Base-by-base conservation (phyloP, 2,329 filamentous ascomycete genomes). In the Colletotrichum gigasporum region DNA sequence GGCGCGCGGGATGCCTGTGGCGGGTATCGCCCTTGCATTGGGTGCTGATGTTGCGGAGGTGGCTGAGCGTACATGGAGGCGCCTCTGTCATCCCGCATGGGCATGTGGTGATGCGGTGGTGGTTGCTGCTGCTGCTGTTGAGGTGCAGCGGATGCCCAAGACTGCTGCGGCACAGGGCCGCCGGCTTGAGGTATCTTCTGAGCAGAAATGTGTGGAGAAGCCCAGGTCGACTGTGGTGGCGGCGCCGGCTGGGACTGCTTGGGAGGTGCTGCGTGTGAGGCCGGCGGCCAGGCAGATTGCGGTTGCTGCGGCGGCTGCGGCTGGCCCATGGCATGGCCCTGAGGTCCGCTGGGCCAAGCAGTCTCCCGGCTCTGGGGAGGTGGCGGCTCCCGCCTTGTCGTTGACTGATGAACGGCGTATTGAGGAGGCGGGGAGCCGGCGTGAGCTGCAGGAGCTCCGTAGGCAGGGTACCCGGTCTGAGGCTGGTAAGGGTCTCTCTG, bases 371-470 rank as follows among this genome's bases (percentile, higher is more conserved):
- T 70, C 52, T 63, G 60, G 1, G 73, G 69, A 8, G 73, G 71
- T 9, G 71, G 76, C 0, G 80, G 70, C 45, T 86, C 84, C 18
- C 83, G 80, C 26, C 81, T 78, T 11, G 81, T 71, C 12, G 76
- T 72, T 20, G 80, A 70, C n/a, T 78, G 76, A 70, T 87, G 85
- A 9, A 78, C 72, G 1, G 80, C 76, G 60, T 88, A 88, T 67
- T 87, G 86, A 18, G 83, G 80, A n/a, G 83, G 80, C n/a, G 85
- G 82, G 6, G 85, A 84, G n/a, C 80, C 79, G 20, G 78, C 77
- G 12, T 78, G 75, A 73, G 70, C 68, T 81, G 81, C 3, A 5
- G 71, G 67, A 41, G 70, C 67, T 9, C 77, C 78, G 51, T 81
- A 84, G 8, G 80, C 72, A 65, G 66, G 34, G 56, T 85, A 85